Evolutionary conservation across 192 early-diverging fungal genomes (phyloP).

Genomic region (Coemansia sp.): DNA sequence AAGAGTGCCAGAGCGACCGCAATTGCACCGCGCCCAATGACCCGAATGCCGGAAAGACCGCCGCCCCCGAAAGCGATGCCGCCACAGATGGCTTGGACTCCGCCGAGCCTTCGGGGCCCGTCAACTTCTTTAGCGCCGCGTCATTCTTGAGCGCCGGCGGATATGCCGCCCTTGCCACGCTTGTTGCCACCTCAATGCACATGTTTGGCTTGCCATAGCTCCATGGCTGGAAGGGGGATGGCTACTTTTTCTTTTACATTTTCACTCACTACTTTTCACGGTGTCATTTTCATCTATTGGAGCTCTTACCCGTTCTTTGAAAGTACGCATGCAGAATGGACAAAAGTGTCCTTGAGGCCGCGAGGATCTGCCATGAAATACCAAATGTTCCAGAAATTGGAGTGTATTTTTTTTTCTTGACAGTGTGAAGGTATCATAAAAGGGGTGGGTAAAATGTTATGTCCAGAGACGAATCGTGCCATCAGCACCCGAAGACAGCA

Average conservation of each 20-base stretch:
- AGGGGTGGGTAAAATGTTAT: constrained; percentile 37
- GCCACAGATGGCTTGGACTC: constrained; percentile 43
- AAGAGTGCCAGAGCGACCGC: constrained; percentile 53
- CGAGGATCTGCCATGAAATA: too few species aligned
- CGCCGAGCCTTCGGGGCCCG: constrained; percentile 24
- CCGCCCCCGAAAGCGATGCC: constrained; percentile 31
- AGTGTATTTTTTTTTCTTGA: too few species aligned
- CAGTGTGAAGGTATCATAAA: not conserved
- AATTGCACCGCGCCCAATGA: constrained; percentile 57
- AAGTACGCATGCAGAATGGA: too few species aligned
- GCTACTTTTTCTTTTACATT: too few species aligned
- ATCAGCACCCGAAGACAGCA: constrained; percentile 90
- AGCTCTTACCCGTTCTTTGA: too few species aligned
- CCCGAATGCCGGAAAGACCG: constrained; percentile 46
- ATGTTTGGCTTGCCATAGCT: constrained; percentile 29
- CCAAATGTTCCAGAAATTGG: too few species aligned
- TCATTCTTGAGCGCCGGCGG: constrained; percentile 36
- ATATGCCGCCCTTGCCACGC: constrained; percentile 34
- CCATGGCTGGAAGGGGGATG: too few species aligned
- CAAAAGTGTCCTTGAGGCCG: too few species aligned
- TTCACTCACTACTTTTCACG: too few species aligned
- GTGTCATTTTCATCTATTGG: too few species aligned
- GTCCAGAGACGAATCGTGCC: constrained; percentile 85
- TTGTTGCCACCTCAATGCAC: constrained; percentile 46
- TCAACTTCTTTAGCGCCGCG: constrained; percentile 51